Conservation (phyloP, 805 yeast genomes). For the Wickerhamomyces kurtzmanii region DNA sequence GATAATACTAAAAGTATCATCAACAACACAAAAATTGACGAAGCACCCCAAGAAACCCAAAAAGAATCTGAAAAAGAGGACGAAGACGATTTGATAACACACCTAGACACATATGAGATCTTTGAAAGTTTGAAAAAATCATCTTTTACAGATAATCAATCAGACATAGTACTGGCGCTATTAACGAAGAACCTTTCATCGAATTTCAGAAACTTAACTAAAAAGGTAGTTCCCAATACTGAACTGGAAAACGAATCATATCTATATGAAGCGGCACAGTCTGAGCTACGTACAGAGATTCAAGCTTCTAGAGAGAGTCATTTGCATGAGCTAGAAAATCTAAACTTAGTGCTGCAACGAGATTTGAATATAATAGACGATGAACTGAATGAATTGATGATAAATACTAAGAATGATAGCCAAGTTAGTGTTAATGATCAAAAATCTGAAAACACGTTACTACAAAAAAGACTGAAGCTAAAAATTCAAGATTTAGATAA, state of each 20-base stretch:
- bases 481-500: conserved; percentile 76
- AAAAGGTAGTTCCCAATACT: conserved; percentile 29
- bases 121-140: conserved; percentile 40
- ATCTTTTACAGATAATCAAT: conserved; percentile 54
- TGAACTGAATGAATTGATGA: conserved; percentile 56
- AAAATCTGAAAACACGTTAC: conserved; percentile 71
- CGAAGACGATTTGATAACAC: too few relatives aligned
- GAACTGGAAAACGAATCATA: conserved; percentile 85
- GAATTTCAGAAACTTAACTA: conserved; percentile 20
- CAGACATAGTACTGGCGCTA: conserved; percentile 44
- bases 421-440: conserved; percentile 83
- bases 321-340: conserved; percentile 54
- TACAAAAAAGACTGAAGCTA: conserved; percentile 57
- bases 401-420: conserved; percentile 59
- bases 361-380: conserved; percentile 67
- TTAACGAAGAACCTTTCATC: conserved; percentile 24
- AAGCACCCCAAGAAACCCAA: too few relatives aligned
- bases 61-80: too few relatives aligned
- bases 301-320: conserved; percentile 63
- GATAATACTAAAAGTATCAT: too few relatives aligned
- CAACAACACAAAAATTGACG: too few relatives aligned
- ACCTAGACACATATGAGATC: conserved; percentile 55
- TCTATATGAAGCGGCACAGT: conserved; percentile 84
- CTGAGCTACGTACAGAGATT: conserved; percentile 75
- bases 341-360: conserved; percentile 60